Evolutionary conservation across 176 grass and related monocot species (phyloP).

Genomic region (Eragrostis nindensis): DNA sequence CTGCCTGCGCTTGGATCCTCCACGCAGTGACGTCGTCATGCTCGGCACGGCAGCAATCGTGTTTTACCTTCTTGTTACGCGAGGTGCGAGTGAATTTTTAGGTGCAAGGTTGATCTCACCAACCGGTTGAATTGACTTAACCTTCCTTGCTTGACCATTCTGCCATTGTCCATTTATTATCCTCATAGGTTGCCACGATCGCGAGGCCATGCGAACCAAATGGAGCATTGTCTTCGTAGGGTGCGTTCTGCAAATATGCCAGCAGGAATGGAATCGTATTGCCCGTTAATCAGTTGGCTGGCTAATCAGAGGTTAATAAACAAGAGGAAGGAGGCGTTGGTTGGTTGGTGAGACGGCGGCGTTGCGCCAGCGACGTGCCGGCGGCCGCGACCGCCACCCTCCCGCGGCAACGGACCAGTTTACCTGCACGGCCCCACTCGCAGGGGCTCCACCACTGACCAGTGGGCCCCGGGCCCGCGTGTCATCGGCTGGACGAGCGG

Average conservation of each 20-base stretch:
- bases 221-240: not conserved
- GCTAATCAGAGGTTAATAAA: not conserved
- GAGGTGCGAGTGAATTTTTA: not conserved
- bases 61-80: not conserved
- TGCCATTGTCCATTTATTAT: no score
- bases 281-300: not conserved
- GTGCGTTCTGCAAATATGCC: not conserved
- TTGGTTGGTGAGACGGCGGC: not conserved
- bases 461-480: not conserved
- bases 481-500: not conserved
- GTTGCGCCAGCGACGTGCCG: constrained; percentile 21
- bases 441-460: not conserved
- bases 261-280: no score
- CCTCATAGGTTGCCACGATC: no score
- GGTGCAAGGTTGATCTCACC: not conserved
- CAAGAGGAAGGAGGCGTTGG: not conserved
- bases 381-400: not conserved
- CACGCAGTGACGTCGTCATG: no score
- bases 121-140: not conserved
- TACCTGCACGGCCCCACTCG: no score
- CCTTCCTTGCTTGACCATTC: not conserved
- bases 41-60: no score
- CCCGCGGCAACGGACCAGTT: not conserved
- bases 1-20: no score
- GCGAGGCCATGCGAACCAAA: no score